Evolutionary conservation across 192 early-diverging fungal genomes (phyloP).

Genomic region (Glomus cerebriforme): DNA sequence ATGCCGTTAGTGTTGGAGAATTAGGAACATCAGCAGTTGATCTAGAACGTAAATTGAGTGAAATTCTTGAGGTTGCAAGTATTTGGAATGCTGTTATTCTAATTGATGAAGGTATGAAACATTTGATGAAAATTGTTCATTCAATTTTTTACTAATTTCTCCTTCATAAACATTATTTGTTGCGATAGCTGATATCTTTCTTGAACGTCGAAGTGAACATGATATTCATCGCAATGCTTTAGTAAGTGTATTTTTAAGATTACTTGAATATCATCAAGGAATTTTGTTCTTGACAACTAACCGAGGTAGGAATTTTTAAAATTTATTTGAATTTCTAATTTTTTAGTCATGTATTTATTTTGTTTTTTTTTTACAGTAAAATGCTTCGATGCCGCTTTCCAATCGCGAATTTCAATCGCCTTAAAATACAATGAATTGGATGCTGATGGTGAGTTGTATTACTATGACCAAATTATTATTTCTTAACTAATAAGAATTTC

Average conservation of each 20-base stretch:
- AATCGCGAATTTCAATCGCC: conserved; percentile 53
- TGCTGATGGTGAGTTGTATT: too few relatives aligned
- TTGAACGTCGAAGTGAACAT: conserved; percentile 48
- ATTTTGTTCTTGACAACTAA: conserved; percentile 68
- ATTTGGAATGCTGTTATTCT: conserved; percentile 56
- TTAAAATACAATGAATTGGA: conserved; percentile 50
- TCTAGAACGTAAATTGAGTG: conserved; percentile 50
- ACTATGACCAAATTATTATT: too few relatives aligned
- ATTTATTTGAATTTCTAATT: neutral
- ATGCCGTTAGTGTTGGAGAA: conserved; percentile 63
- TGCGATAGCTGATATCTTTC: conserved; percentile 52
- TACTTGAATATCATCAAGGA: conserved; percentile 64
- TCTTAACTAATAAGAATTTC: too few relatives aligned
- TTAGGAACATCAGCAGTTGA: conserved; percentile 56
- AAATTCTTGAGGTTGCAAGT: conserved; percentile 51
- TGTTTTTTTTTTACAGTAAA: neutral
- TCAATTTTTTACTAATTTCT: neutral
- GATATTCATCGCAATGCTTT: conserved; percentile 58
- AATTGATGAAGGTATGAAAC: conserved; percentile 44
- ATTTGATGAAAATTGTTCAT: neutral
- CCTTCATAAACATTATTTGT: neutral
- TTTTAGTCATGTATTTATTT: too few relatives aligned
- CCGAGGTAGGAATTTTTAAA: conserved; percentile 42
- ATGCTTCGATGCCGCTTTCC: conserved; percentile 58
- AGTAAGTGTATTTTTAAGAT: conserved; percentile 58